Evolutionary conservation across 2,329 filamentous ascomycete genomes (phyloP).

Genomic region (Tolypocladium paradoxum): DNA sequence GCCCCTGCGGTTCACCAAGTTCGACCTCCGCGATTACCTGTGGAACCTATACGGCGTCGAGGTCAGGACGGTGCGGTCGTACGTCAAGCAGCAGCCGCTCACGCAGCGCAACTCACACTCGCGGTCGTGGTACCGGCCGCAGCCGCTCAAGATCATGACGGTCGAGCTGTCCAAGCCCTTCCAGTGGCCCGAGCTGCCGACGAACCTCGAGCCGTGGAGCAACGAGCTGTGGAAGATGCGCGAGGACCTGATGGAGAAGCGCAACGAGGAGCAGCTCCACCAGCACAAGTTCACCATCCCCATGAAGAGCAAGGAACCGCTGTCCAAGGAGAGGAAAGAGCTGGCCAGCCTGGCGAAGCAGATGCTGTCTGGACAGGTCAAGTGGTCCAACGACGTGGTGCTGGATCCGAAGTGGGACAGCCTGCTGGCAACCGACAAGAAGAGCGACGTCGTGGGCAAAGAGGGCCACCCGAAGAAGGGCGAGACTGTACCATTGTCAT

Average conservation of each 20-base stretch:
- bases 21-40: slow-evolving; percentile 93
- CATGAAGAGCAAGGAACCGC: slow-evolving; percentile 29
- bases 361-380: slow-evolving; percentile 47
- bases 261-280: slow-evolving; percentile 22
- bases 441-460: slow-evolving; percentile 12
- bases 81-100: slow-evolving; percentile 52
- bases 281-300: slow-evolving; percentile 23
- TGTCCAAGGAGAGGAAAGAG: slow-evolving; percentile 29
- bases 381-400: slow-evolving; percentile 43
- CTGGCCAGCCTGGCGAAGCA: slow-evolving; percentile 54
- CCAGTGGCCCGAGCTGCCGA: slow-evolving; percentile 67
- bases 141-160: slow-evolving; percentile 82
- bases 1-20: slow-evolving; percentile 86
- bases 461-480: slow-evolving; percentile 2
- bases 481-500: neutral
- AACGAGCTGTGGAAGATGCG: slow-evolving; percentile 45
- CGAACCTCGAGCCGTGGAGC: slow-evolving; percentile 54
- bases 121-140: slow-evolving; percentile 57
- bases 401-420: slow-evolving; percentile 37
- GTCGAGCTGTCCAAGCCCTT: slow-evolving; percentile 83
- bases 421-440: slow-evolving; percentile 14
- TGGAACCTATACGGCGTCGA: slow-evolving; percentile 74
- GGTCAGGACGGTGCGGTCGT: slow-evolving; percentile 64
- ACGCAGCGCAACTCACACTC: slow-evolving; percentile 38
- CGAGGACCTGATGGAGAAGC: slow-evolving; percentile 33